Evolutionary conservation across 2,329 filamentous ascomycete species (phyloP), one percentile per base, ranked within the genome.

Genomic region (Beauveria sp.): DNA sequence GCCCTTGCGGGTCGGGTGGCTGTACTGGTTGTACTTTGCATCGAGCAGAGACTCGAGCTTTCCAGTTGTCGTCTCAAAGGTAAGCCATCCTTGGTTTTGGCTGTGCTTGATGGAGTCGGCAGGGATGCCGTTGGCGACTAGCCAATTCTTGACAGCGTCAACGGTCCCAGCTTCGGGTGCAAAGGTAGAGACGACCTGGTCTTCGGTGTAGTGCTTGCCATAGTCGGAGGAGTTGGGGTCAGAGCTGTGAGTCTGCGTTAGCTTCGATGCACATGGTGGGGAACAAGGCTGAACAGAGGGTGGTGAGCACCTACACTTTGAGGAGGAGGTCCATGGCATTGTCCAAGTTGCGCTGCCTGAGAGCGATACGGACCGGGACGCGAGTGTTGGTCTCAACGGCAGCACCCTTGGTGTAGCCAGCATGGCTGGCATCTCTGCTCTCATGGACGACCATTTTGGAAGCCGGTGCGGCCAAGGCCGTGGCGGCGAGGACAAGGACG

Each of bases 81-180:
- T 48, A 10, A 66, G 40, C 65, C 82, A 85, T 60, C 78, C 77
- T 50, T 78, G 75, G n/a, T 78, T 79, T 40, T 75, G 73, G 0
- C 82, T 81, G 49, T 81, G 76, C 48, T 72, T 72, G 56, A 86
- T 74, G 6, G 80, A 76, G 2, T 73, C 71, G 3, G 69, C 67
- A 38, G 74, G 66, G 61, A 87, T 81, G 7, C 83, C 84, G 45
- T 78, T 75, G 12, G 70, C 68, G 20, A 74, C 69, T 8, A 86
- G 75, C 83, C 83, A 87, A 7, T 74, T 67, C 66, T 77, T 76
- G 28, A 85, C 80, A 2, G 77, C 71, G 20, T 78, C 72, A 6
- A 84, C 75, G 3, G 80, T 72, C 45, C 81, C 77, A 12, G 70
- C 62, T 8, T 64, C 20, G 26, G 60, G 53, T 7, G 60, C 43